phyloP scores from a whole-genome alignment of 176 grass and related monocot genomes.

The Lolium multiflorum region DNA sequence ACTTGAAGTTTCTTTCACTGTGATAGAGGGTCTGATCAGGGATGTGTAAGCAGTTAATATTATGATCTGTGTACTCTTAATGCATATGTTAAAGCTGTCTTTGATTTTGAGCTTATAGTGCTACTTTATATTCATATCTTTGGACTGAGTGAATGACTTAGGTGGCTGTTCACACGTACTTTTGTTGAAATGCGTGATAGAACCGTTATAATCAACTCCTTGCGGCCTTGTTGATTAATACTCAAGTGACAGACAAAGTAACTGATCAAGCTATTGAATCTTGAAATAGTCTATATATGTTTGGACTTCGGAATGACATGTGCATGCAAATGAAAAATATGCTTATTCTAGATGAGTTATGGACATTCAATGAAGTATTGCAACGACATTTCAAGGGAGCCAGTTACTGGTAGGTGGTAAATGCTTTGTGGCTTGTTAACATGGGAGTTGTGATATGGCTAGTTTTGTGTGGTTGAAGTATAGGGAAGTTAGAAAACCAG shows the following conservation, averaged over 20 bases:
- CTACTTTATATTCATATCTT: not conserved
- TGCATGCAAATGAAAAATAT: conserved; percentile 6
- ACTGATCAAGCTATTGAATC: not conserved
- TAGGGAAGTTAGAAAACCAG: not conserved
- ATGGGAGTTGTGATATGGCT: not conserved
- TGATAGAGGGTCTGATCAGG: not conserved
- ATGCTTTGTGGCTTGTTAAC: conserved; percentile 9
- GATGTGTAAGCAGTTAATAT: not conserved
- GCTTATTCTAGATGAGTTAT: conserved; percentile 3
- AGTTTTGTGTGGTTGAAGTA: conserved; percentile 13
- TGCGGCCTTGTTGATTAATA: not conserved
- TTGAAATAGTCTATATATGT: not conserved
- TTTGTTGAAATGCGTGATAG: not conserved
- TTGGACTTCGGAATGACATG: conserved; percentile 7
- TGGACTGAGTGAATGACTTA: not conserved
- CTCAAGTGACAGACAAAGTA: not conserved
- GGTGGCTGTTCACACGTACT: not conserved
- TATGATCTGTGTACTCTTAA: not conserved
- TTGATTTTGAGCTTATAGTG: conserved; percentile 9
- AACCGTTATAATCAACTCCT: not conserved
- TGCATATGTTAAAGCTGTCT: not conserved
- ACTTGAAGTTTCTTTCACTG: not conserved
- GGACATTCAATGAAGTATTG: not conserved
- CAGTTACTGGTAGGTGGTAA: conserved; percentile 14
- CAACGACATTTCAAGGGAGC: conserved; percentile 1